Evolutionary conservation across 495 filamentous ascomycete species (phyloP), one percentile per base, ranked within the genome.

Genomic region (Penicillium verhagenii): DNA sequence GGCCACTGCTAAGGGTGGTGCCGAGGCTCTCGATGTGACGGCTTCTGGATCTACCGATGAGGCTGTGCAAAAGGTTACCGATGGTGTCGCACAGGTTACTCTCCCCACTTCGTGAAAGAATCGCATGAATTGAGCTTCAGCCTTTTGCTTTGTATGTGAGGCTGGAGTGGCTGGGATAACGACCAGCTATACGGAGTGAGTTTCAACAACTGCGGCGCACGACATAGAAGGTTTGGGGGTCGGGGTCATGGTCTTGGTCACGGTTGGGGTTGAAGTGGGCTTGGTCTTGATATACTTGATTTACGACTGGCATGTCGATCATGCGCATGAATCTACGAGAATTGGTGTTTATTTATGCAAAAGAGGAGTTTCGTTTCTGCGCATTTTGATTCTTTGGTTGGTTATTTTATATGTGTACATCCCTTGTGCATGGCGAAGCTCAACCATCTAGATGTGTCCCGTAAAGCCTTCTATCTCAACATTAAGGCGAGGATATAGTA

Each of bases 21-120:
- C 63, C 0, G 63, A 72, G 38, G 55, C 50, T 14, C 39, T 58
- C 16, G 54, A 55, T n/a, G 62, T 53, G 40, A 61, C 58, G 26
- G 55, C 60, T 3, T 63, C 66, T 50, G 60, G 54, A 25, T 56
- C 59, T 45, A 40, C 55, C 29, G 67, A 68, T 18, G 70, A 71
- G 50, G 68, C 70, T 3, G 60, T 76, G 24, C 65, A 73, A 39
- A 71, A 72, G 66, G 60, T 75, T 18, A 56, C 70, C 19, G 72
- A 74, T 56, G 72, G 72, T 23, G 71, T 76, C 29, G 57, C 70
- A 21, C 72, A 76, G 60, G 71, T 74, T 45, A 72, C 71, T 24
- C 63, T 76, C 31, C 71, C 71, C 21, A 67, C 67, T 11, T 73
- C 71, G n/a, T 73, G 55, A 53, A 54, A 42, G 11, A 14, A 33